Base-by-base conservation (phyloP, 768 basidiomycete genomes). In the Leucocoprinus birnbaumii region DNA sequence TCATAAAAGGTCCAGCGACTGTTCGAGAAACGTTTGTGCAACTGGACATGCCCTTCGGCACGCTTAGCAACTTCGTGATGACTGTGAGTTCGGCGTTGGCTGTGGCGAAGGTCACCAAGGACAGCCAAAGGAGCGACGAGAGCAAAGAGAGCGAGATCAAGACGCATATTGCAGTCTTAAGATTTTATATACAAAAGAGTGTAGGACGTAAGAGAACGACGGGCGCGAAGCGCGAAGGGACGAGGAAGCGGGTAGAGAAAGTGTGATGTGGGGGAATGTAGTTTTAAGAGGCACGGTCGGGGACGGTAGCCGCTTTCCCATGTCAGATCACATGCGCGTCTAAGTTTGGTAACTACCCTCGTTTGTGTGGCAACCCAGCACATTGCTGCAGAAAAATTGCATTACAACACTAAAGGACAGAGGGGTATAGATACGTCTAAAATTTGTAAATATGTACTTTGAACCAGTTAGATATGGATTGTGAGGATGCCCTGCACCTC, bases 1-100 rank as follows among this genome's bases (percentile, higher is more conserved):
- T 66, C 67, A 42, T 70, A 70, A 48, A 65, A 70, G 7, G 66
- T 60, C 68, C 69, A 68, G 16, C 63, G 55, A 34, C 66, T 51
- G 24, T 37, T 24, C 2, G 53, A 52, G 53, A 59, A 65, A 43
- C 66, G 64, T 56, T 66, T 67, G 48, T 61, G 55, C 48, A 63
- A 50, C 21, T 62, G 63, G 8, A 66, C 58, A 53, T 60, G 59
- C 44, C 53, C 62, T 18, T 54, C 51, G 26, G 63, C 62, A 42
- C 68, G 65, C 59, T 60, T 64, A 5, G 64, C 62, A 49, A 70
- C 47, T 40, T 63, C 66, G 58, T 67, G 61, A 50, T 65, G 66
- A 46, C 51, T 61, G 7, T 52, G 41, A 49, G 38, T 38, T n/a
- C 38, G 9, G 16, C 59, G 62, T 21, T 45, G 48, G 26, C 51